Base-by-base conservation (phyloP, 306 rosid genomes). In the Astragalus membranaceus region DNA sequence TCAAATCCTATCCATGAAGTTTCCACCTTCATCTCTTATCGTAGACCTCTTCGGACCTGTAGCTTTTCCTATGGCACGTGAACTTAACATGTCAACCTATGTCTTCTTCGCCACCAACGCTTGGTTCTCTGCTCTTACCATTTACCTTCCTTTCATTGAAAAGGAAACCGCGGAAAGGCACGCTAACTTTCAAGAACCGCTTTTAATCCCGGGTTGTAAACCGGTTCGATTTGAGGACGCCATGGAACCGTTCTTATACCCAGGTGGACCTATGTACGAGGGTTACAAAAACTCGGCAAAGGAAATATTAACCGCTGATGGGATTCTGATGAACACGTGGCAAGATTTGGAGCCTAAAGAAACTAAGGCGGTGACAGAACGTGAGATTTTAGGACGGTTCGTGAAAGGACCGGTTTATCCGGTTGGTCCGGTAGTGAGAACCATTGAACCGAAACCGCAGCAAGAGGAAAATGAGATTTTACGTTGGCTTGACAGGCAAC, bases 281-380 rank as follows among this genome's bases (percentile, higher is more conserved):
- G 85, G 78, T 4, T 8, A 56, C 4, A 9, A 74, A 1, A 0
- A n/a, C 0, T 30, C 43, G 5, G 72, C 16, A 0, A 1, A 2
- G 61, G 77, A 53, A 2, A 8, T 76, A 7, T 2, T 67, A 2
- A 35, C 78, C 0, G 68, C 49, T 0, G 88, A 88, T 32, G 96
- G 95, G 11, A 70, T 90, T 36, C 41, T 88, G 68, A 9, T 88
- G 12, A 90, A 90, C 74, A 86, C 82, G 17, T 88, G 96, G 94
- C 69, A 73, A 7, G 90, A 82, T 43, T 69, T 85, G 6, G 75
- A 86, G 67, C 77, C 80, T 0, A 7, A 0, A 5, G 16, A 78
- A 0, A 33, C 42, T 0, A 67, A 71, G 16, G 85, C 88, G 0
- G 9, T 88, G 0, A 58, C 33, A 7, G 84, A 81, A 7, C 5